Percentiles rank a stretch among this genome's conserved stretches.
Conservation (phyloP, 306 rosid genomes). For the Ormosia emarginata region DNA sequence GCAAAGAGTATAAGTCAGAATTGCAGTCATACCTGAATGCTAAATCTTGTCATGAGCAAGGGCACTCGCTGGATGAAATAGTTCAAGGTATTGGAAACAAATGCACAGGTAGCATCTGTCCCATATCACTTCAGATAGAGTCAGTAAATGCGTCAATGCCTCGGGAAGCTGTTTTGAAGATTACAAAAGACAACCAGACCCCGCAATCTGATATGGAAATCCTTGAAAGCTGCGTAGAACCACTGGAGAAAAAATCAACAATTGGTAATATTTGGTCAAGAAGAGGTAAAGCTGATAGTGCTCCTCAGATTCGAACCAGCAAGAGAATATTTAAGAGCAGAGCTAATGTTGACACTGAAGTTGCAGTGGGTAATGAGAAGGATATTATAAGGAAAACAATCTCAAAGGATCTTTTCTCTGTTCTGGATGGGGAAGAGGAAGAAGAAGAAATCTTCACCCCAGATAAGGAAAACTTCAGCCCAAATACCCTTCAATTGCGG, state of each 20-base stretch:
- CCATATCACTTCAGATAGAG: constrained; percentile 12
- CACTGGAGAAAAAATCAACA: constrained; percentile 25
- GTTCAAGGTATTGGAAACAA: constrained; percentile 21
- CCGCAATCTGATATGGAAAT: constrained; percentile 33
- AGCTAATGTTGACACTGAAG: constrained; percentile 5
- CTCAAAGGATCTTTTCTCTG: constrained; percentile 10
- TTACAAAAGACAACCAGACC: constrained; percentile 17
- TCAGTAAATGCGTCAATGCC: constrained; percentile 22
- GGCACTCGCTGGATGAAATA: constrained; percentile 6
- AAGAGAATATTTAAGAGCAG: constrained; percentile 11
- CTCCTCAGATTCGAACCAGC: constrained; percentile 43
- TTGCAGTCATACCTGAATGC: background rate
- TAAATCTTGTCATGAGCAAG: constrained; percentile 15
- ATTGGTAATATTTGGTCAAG: constrained; percentile 58
- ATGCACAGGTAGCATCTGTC: constrained; percentile 5
- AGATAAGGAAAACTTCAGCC: constrained; percentile 68
- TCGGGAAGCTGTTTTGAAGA: constrained; percentile 14
- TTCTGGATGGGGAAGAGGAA: constrained; percentile 39
- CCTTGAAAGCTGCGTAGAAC: constrained; percentile 18
- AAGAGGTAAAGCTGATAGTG: constrained; percentile 62
- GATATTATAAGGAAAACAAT: background rate
- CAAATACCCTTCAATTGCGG: constrained; percentile 43
- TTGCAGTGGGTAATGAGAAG: constrained; percentile 13
- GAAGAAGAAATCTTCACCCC: constrained; percentile 58
- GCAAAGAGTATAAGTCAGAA: background rate